Evolutionary conservation across 768 basidiomycete species (phyloP), one percentile per base, ranked within the genome.

Genomic region (Rossbeevera mucosa): DNA sequence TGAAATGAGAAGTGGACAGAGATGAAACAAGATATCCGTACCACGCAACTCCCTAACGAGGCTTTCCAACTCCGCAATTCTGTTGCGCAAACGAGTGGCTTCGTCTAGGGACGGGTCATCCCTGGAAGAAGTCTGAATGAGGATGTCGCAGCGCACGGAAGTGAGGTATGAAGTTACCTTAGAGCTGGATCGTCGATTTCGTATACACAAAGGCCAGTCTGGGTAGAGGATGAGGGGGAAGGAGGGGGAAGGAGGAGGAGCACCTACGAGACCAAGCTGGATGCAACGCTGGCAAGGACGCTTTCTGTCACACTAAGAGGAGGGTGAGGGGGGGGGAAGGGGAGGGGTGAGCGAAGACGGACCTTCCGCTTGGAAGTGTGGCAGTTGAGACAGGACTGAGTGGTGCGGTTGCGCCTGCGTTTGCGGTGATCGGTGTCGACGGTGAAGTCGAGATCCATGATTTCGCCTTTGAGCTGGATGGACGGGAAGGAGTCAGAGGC

Each of bases 321-420:
- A 22, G 50, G 54, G 47, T 55, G 42, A 59, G 56, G 53, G 31
- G 9, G 6, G 7, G 4, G n/a, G 8, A 20, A 11, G 36, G 22
- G 40, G 54, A 20, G 14, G 38, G 7, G 11, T 29, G 33, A 29
- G 55, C 50, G 50, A 20, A 14, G 40, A 60, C 77, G 50, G 56
- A 91, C 91, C 80, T 94, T 94, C 61, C 93, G 76, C 74, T 95
- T 95, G 49, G 92, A 93, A 42, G 91, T 93, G 72, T 95, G 93
- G 73, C 93, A 95, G 64, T 91, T 91, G 53, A 85, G 74, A 61
- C 83, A 85, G 21, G 88, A 90, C 74, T 94, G 88, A 2, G 91
- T 94, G 44, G 92, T 94, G 64, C 93, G 79, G 74, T 95, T 95
- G 64, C 93, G 80, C 66, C 92, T 85, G 62, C 91, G 79, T 68